Conservation (phyloP, 345 rosid species). For the Gossypium anomalum region DNA sequence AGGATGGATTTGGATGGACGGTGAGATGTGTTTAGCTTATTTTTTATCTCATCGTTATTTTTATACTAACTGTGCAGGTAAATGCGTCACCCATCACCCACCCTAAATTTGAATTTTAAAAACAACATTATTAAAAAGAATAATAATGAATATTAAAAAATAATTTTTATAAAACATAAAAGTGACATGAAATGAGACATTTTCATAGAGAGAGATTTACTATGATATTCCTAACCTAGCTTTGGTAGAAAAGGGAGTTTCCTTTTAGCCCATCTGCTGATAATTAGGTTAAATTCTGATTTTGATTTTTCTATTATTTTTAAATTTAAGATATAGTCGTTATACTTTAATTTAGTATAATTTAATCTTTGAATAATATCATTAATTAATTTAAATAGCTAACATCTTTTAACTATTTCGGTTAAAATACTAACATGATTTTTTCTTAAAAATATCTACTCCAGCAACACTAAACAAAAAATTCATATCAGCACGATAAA, state of each 20-base stretch:
- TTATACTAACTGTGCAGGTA: accelerated
- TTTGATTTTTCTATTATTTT: neutral
- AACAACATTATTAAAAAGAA: no score
- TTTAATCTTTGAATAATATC: no score
- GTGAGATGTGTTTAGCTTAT: no score
- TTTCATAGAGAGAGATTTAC: neutral
- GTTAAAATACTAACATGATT: no score
- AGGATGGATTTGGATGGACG: accelerated
- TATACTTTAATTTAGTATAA: no score
- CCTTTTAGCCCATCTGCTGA: neutral
- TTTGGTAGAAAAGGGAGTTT: neutral
- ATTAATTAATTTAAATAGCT: no score
- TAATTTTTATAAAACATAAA: neutral
- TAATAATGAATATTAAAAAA: neutral
- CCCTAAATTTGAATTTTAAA: accelerated
- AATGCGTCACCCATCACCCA: accelerated
- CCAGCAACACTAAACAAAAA: no score
- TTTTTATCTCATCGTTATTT: accelerated
- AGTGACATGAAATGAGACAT: no score
- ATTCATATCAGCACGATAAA: no score
- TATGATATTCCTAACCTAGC: neutral
- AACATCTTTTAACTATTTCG: no score
- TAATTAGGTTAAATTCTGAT: neutral
- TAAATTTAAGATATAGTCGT: neutral
- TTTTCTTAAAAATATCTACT: no score